These are phyloP conservation scores for Chaetomium sp. DNA, from an alignment of 2,329 filamentous ascomycete genomes.

Conservation along the genomic window DNA sequence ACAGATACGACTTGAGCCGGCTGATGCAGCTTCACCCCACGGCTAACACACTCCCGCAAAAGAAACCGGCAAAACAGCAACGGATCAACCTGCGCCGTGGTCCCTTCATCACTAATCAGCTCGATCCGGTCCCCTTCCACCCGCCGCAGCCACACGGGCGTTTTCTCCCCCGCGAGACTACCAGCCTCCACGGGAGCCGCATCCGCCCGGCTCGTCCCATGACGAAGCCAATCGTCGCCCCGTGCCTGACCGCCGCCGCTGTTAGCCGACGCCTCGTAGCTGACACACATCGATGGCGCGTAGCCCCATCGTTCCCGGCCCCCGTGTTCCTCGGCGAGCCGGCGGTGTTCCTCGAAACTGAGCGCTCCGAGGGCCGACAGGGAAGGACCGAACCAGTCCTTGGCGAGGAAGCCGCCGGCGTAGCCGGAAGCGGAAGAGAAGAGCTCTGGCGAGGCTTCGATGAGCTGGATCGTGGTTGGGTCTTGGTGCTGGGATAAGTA, in stretches of 20 bases:
- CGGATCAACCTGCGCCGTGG: conserved; percentile 50
- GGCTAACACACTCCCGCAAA: conserved; percentile 46
- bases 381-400: conserved; percentile 61
- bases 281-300: conserved; percentile 50
- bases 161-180: background rate
- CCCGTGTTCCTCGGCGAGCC: conserved; percentile 53
- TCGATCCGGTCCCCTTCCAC: conserved; percentile 50
- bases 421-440: conserved; percentile 70
- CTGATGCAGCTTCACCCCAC: conserved; percentile 60
- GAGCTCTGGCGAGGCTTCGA: conserved; percentile 45
- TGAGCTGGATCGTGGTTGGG: conserved; percentile 38
- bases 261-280: conserved; percentile 33
- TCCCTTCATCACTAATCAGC: conserved; percentile 53
- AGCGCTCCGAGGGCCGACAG: conserved; percentile 55
- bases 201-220: conserved; percentile 48
- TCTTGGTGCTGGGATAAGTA: conserved; percentile 53
- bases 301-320: conserved; percentile 50
- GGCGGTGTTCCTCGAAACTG: conserved; percentile 62
- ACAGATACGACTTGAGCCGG: conserved; percentile 52
- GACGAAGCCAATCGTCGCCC: conserved; percentile 59
- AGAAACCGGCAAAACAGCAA: conserved; percentile 60
- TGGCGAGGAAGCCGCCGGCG: conserved; percentile 67
- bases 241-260: conserved; percentile 35
- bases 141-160: conserved; percentile 54
- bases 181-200: conserved; percentile 24